Evolutionary conservation across 1,139 yeast species (phyloP).

Genomic region (Candida tunisiensis): DNA sequence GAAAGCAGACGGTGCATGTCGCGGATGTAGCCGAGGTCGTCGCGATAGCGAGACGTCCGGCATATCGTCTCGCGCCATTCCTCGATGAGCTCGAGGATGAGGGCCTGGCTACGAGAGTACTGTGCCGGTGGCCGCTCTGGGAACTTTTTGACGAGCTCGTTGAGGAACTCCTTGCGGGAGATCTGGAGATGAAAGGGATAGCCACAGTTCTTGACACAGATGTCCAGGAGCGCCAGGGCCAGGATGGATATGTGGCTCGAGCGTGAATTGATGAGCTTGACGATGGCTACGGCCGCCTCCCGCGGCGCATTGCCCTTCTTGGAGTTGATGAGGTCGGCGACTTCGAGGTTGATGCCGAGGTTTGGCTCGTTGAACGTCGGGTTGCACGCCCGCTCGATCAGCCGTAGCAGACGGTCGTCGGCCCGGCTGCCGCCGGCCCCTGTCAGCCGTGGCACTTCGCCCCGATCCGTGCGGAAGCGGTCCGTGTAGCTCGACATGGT

Average conservation of each 20-base stretch:
- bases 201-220: conserved; percentile 92
- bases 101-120: conserved; percentile 66
- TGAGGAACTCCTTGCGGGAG: conserved; percentile 84
- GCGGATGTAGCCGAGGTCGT: conserved; percentile 78
- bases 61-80: conserved; percentile 97
- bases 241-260: conserved; percentile 63
- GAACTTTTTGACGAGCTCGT: conserved; percentile 80
- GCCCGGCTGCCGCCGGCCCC: conserved; percentile 2
- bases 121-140: conserved; percentile 91
- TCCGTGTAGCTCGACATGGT: too few species aligned
- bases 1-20: conserved; percentile 89
- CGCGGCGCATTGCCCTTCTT: conserved; percentile 86
- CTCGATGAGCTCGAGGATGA: conserved; percentile 79
- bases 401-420: conserved; percentile 1
- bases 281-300: conserved; percentile 88
- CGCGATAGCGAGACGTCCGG: conserved; percentile 76
- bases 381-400: conserved; percentile 68
- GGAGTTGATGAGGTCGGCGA: conserved; percentile 83
- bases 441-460: too few species aligned
- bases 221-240: conserved; percentile 52
- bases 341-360: conserved; percentile 72
- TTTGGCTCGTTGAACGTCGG: conserved; percentile 79
- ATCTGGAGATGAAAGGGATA: conserved; percentile 93
- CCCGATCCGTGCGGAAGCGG: conserved; percentile 19
- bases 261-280: conserved; percentile 62